A percentile compares a stretch with the other conserved stretches of the same genome.
These are phyloP conservation scores for Mycena sanguinolenta DNA, from an alignment of 768 basidiomycete species.

Conservation along the genomic window DNA sequence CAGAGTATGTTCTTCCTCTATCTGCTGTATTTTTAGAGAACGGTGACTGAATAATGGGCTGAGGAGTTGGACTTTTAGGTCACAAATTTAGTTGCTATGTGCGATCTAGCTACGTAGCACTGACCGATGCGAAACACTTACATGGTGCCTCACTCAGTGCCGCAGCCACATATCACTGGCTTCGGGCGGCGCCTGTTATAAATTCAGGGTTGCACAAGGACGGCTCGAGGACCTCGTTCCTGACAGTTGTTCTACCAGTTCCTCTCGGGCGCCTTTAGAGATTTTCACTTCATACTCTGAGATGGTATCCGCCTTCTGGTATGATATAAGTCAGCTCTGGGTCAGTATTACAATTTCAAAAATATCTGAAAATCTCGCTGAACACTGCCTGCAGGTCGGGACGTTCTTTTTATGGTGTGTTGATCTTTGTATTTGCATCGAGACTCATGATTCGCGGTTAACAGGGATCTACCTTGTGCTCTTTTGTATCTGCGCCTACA, in stretches of 20 bases:
- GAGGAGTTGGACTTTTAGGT: too few relatives aligned
- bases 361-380: neutral
- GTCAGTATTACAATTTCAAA: neutral
- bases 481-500: conserved; percentile 46
- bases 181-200: neutral
- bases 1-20: too few relatives aligned
- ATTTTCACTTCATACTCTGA: neutral
- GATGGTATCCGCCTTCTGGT: conserved; percentile 5
- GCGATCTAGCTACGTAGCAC: neutral
- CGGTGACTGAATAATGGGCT: too few relatives aligned
- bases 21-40: too few relatives aligned
- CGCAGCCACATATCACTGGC: conserved; percentile 2
- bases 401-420: conserved; percentile 21
- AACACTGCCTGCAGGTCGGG: neutral
- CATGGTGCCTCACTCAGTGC: neutral
- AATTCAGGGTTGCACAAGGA: neutral
- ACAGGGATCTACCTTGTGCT: conserved; percentile 45
- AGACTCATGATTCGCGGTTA: neutral
- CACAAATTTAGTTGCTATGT: neutral
- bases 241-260: neutral
- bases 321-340: too few relatives aligned
- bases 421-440: neutral
- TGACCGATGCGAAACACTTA: neutral
- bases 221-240: neutral
- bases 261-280: neutral